Conservation (phyloP, 73 alveolate species). For the Stentor roeselii region DNA sequence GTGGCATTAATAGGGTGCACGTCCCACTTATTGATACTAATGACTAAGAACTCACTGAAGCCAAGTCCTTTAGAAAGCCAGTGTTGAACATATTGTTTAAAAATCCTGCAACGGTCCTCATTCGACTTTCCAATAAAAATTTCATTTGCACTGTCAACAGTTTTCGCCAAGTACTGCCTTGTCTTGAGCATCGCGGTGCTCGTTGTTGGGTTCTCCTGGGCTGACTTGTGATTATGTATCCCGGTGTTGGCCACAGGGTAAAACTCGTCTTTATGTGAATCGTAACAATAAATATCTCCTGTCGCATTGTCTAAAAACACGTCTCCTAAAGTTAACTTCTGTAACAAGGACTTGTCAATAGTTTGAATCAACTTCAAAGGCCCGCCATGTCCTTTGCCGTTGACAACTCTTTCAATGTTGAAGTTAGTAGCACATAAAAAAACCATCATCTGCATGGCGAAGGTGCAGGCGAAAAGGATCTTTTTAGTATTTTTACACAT, state of each 20-base stretch:
- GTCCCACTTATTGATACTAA: conserved; percentile 76
- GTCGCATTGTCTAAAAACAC: conserved; percentile 81
- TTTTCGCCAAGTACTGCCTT: background rate
- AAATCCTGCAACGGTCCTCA: conserved; percentile 61
- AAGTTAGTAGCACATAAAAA: conserved; percentile 75
- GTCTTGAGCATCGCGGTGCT: conserved; percentile 29
- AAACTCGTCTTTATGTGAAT: conserved; percentile 59
- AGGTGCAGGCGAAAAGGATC: conserved; percentile 71
- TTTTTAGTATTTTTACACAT: conserved; percentile 85
- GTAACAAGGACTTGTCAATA: conserved; percentile 29
- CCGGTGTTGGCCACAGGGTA: conserved; percentile 86
- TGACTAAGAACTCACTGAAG: conserved; percentile 61
- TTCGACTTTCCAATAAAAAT: conserved; percentile 38
- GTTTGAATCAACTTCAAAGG: conserved; percentile 53
- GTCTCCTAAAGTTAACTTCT: conserved; percentile 43
- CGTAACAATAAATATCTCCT: conserved; percentile 81
- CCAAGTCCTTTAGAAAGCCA: conserved; percentile 61
- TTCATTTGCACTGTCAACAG: conserved; percentile 33
- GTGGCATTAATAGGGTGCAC: conserved; percentile 82
- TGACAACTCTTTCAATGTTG: conserved; percentile 59
- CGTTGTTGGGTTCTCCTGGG: conserved; percentile 26
- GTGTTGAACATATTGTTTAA: conserved; percentile 71
- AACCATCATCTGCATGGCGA: conserved; percentile 78
- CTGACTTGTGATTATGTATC: conserved; percentile 69
- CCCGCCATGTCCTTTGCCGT: conserved; percentile 74